phyloP scores from a whole-genome alignment of 2,329 filamentous ascomycete species.

The Fusarium tricinctum region DNA sequence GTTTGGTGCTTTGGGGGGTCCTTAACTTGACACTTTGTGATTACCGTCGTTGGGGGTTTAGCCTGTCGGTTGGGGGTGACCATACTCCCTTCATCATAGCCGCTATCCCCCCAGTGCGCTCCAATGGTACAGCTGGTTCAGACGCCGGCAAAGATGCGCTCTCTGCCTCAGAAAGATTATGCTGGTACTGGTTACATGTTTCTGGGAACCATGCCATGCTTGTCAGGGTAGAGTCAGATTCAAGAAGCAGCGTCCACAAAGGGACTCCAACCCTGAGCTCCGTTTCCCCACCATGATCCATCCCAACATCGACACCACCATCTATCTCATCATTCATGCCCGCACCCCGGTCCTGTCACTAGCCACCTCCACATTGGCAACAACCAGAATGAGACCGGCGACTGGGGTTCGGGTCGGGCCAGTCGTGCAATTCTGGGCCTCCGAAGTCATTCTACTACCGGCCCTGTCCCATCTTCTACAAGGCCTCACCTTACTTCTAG shows the following conservation, averaged over 20 bases:
- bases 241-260: constrained; percentile 41
- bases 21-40: constrained; percentile 9
- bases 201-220: constrained; percentile 22
- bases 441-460: constrained; percentile 45
- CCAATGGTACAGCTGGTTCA: constrained; percentile 42
- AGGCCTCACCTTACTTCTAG: constrained; percentile 48
- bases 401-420: constrained; percentile 50
- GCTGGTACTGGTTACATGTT: constrained; percentile 21
- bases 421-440: constrained; percentile 50
- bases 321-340: constrained; percentile 49
- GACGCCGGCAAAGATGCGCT: constrained; percentile 35
- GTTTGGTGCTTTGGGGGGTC: constrained; percentile 46
- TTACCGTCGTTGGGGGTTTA: constrained; percentile 41
- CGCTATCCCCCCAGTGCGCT: constrained; percentile 36
- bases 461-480: constrained; percentile 41
- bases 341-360: constrained; percentile 50
- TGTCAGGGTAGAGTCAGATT: constrained; percentile 39
- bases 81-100: constrained; percentile 22
- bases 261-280: constrained; percentile 45
- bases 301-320: constrained; percentile 51
- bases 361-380: constrained; percentile 52
- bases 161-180: constrained; percentile 28
- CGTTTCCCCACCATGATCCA: constrained; percentile 47
- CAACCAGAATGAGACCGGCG: constrained; percentile 49
- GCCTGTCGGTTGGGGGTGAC: constrained; percentile 41